Evolutionary conservation across 129 eudicot species (phyloP).

Genomic region (Scalesia atractyloides): DNA sequence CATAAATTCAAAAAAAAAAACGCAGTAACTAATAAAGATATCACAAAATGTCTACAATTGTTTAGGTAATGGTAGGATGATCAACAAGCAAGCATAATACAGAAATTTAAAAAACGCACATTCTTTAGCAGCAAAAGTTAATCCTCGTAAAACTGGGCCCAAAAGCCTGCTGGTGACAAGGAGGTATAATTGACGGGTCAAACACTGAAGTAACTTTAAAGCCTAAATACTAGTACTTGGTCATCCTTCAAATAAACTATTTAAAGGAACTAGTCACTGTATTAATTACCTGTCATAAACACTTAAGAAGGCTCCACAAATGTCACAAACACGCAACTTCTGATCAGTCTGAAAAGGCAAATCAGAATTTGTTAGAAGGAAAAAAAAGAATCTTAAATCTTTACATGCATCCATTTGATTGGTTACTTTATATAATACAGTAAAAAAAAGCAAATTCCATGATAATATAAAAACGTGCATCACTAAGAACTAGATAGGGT

Average conservation of each 20-base stretch:
- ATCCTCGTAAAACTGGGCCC: constrained; percentile 99
- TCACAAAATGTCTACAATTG: constrained; percentile 27
- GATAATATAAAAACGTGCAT: background rate
- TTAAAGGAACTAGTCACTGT: background rate
- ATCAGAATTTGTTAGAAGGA: background rate
- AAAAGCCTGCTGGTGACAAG: constrained; percentile 99
- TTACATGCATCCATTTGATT: background rate
- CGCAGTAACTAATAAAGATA: constrained; percentile 3
- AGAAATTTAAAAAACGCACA: constrained; percentile 84
- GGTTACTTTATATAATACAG: background rate
- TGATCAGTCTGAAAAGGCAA: constrained; percentile 79
- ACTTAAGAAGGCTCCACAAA: constrained; percentile 96
- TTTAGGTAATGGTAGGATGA: constrained; percentile 58
- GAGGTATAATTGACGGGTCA: constrained; percentile 96
- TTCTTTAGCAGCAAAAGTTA: constrained; percentile 97
- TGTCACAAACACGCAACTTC: constrained; percentile 98
- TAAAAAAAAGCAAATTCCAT: constrained; percentile 7
- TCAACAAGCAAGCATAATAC: constrained; percentile 62
- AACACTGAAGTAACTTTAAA: constrained; percentile 71
- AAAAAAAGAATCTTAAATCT: background rate
- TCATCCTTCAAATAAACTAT: constrained; percentile 29
- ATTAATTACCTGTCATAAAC: constrained; percentile 86
- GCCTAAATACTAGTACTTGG: constrained; percentile 53
- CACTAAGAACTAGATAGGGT: background rate
- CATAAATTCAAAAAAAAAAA: constrained; percentile 10